Conservation (phyloP, 2,329 filamentous ascomycete species). For the Colletotrichum graminicola region DNA sequence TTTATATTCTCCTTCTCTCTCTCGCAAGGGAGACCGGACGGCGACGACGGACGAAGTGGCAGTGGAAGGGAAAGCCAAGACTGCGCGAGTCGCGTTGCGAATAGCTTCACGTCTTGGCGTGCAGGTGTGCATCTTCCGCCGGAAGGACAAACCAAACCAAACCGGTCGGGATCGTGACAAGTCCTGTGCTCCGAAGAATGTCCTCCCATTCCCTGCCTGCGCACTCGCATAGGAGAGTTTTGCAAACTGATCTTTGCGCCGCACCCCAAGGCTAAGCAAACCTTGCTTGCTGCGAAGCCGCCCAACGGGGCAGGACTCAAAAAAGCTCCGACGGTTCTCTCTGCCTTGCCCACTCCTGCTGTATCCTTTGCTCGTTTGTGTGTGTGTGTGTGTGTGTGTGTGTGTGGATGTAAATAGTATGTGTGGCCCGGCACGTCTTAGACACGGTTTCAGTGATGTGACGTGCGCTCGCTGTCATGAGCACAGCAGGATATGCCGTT, state of each 20-base stretch:
- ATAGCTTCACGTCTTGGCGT: conserved; percentile 5
- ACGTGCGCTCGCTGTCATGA: background rate
- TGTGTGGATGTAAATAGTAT: too few relatives aligned
- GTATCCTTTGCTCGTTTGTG: too few relatives aligned
- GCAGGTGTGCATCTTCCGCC: too few relatives aligned
- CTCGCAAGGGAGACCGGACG: background rate
- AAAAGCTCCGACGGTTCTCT: background rate
- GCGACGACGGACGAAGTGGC: background rate
- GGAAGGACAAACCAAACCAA: background rate
- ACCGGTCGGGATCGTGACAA: background rate
- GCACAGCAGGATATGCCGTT: conserved; percentile 15
- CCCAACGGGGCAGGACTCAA: background rate
- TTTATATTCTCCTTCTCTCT: too few relatives aligned
- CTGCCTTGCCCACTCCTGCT: background rate
- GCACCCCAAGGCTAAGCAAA: background rate
- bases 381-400: background rate
- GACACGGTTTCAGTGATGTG: too few relatives aligned
- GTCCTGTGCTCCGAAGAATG: background rate
- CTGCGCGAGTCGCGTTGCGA: background rate
- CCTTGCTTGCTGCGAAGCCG: background rate
- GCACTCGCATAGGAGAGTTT: background rate
- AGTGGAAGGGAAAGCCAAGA: background rate
- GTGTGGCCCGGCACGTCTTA: background rate
- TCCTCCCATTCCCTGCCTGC: background rate
- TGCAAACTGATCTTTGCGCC: background rate